Evolutionary conservation across 2,329 filamentous ascomycete genomes (phyloP).

Genomic region (Claviceps cyperi): DNA sequence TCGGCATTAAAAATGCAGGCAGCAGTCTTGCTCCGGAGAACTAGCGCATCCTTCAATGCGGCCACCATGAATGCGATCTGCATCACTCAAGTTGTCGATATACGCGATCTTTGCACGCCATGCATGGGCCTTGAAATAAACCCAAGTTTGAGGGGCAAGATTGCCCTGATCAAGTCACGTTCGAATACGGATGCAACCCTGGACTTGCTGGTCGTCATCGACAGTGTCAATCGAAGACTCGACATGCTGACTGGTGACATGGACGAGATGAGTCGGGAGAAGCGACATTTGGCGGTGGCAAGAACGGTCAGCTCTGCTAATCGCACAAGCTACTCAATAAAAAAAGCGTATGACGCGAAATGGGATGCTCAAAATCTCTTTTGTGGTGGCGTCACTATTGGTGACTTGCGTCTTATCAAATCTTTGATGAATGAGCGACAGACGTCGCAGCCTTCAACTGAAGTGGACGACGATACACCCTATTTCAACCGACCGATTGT

Average conservation of each 20-base stretch:
- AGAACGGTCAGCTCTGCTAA: neutral
- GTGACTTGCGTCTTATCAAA: neutral
- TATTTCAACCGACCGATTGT: neutral
- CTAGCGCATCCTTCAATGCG: neutral
- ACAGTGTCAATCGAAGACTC: neutral
- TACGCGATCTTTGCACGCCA: neutral
- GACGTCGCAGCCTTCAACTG: neutral
- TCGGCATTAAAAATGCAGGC: constrained; percentile 1
- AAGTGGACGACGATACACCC: neutral
- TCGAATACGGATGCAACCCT: neutral
- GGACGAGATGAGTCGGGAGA: neutral
- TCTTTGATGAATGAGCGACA: neutral
- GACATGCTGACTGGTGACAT: neutral
- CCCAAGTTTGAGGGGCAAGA: neutral
- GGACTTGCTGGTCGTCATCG: neutral
- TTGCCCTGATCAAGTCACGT: neutral
- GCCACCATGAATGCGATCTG: neutral
- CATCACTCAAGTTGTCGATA: neutral
- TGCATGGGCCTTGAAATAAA: neutral
- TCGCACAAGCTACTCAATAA: neutral
- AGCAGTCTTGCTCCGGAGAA: neutral
- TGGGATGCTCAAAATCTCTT: constrained; percentile 1
- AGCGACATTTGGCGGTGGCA: neutral
- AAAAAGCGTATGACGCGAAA: neutral
- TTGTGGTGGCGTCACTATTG: neutral